Conservation (phyloP, 1,284 basidiomycete species). For the Flammula alnicola region DNA sequence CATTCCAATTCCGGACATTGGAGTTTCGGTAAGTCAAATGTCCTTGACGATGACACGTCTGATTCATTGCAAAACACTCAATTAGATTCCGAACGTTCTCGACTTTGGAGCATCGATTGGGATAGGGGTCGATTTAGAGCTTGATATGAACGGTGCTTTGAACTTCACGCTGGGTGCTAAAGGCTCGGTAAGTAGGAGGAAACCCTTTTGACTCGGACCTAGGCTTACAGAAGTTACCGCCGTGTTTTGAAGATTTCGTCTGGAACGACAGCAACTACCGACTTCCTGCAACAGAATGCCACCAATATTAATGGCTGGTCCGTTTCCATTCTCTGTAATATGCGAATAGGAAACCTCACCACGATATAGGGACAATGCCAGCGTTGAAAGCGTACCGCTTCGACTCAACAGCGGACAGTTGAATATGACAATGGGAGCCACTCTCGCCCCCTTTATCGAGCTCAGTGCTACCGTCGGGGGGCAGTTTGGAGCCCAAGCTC, state of each 20-base stretch:
- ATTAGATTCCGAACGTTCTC: background rate
- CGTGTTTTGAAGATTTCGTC: background rate
- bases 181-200: background rate
- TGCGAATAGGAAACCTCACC: no score
- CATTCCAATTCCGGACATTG: background rate
- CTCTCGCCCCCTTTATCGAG: constrained; percentile 9
- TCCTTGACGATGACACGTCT: no score
- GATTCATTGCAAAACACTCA: no score
- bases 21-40: background rate
- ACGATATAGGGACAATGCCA: constrained; percentile 8
- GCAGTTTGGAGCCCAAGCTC: constrained; percentile 1
- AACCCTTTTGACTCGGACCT: no score
- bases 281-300: background rate
- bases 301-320: constrained; percentile 9
- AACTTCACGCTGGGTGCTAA: constrained; percentile 14
- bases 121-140: constrained; percentile 2
- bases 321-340: background rate
- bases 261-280: background rate
- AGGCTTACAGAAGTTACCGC: no score
- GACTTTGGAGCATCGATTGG: constrained; percentile 10
- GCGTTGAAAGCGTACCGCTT: background rate
- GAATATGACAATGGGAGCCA: constrained; percentile 2
- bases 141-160: constrained; percentile 1
- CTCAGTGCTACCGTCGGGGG: constrained; percentile 3
- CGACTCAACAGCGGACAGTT: background rate